A percentile compares a stretch with the other conserved stretches of the same genome.
Conservation (phyloP, 352 stramenopile genomes). For the Elongisporangium anandrum region DNA sequence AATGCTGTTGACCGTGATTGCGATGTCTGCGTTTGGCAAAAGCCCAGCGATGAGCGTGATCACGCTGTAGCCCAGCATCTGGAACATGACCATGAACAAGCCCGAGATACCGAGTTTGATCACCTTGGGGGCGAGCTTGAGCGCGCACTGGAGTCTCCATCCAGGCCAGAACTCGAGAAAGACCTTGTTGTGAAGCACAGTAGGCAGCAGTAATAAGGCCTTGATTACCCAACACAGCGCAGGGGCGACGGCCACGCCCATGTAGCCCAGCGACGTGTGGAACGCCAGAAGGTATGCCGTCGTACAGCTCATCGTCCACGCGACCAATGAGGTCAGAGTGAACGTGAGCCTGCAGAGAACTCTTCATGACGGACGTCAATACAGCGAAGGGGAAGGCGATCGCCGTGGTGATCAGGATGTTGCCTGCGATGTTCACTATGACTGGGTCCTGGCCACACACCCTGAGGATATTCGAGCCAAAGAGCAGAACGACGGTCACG, state of each 20-base stretch:
- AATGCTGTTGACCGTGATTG: constrained; percentile 21
- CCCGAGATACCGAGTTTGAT: constrained; percentile 11
- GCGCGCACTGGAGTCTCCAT: constrained; percentile 14
- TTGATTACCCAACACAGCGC: constrained; percentile 13
- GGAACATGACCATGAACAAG: constrained; percentile 11
- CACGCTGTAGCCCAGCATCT: constrained; percentile 10
- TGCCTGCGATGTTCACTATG: constrained; percentile 8
- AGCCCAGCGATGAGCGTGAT: constrained; percentile 15
- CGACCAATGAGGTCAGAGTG: constrained; percentile 8
- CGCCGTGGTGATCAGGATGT: constrained; percentile 11
- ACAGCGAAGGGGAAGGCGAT: constrained; percentile 13
- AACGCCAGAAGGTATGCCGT: constrained; percentile 26
- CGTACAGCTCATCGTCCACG: constrained; percentile 8
- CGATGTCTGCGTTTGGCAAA: constrained; percentile 14
- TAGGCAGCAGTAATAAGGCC: constrained; percentile 10
- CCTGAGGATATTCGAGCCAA: constrained; percentile 11
- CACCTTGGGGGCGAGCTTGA: constrained; percentile 9
- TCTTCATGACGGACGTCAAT: constrained; percentile 7
- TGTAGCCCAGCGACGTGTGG: constrained; percentile 18
- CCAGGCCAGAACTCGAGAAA: constrained; percentile 28
- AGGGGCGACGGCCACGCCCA: constrained; percentile 15
- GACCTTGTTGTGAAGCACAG: constrained; percentile 12
- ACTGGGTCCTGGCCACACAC: constrained; percentile 18
- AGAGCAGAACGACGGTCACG: constrained; percentile 6
- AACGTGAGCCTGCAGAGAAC: constrained; percentile 22